Base-by-base conservation (phyloP, 202 grass and related monocot genomes). In the Eragrostis tef region DNA sequence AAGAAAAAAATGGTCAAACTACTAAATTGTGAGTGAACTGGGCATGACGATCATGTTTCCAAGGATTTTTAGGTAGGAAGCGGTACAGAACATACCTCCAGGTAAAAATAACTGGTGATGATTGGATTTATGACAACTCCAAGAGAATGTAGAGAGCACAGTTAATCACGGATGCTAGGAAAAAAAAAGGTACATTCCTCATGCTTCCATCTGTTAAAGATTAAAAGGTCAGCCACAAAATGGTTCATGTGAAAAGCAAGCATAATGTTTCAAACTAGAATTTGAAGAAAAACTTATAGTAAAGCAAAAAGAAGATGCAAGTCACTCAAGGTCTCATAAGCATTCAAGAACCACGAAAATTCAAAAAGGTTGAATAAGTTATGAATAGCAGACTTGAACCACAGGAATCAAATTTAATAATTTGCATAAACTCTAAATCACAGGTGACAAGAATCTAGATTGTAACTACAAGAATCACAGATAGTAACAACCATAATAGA, bases 131-230 rank as follows among this genome's bases (percentile, higher is more conserved):
- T 50, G 64, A 65, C 22, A 54, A 51, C 50, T 74, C 79, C 51
- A 69, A 72, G 70, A 89, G 73, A 86, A 86, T 69, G 67, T 67
- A 54, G 73, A 78, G 41, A 82, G 62, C 79, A 78, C 71, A 64
- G 80, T 77, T 82, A 77, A 89, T 73, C 83, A 78, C 27, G 72
- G 49, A 82, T 72, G 31, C 74, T 86, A 73, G 48, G n/a, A 88
- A 87, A 61, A 39, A 39, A 79, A 48, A 74, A 60, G 62, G 84
- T 76, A 31, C 49, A 72, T 78, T 87, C 78, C 54, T 75, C 51
- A 85, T 80, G 75, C 45, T 77, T 84, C 77, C 84, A 87, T 91
- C 92, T 94, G 86, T 73, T 46, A 78, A 88, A 79, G 70, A 82
- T 77, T 67, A 68, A 74, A 85, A 46, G 21, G 60, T 86, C 34